Percentiles rank a stretch among this genome's conserved stretches.
phyloP scores from a whole-genome alignment of 2,329 filamentous ascomycete genomes.

The Leptosphaerulina australis region DNA sequence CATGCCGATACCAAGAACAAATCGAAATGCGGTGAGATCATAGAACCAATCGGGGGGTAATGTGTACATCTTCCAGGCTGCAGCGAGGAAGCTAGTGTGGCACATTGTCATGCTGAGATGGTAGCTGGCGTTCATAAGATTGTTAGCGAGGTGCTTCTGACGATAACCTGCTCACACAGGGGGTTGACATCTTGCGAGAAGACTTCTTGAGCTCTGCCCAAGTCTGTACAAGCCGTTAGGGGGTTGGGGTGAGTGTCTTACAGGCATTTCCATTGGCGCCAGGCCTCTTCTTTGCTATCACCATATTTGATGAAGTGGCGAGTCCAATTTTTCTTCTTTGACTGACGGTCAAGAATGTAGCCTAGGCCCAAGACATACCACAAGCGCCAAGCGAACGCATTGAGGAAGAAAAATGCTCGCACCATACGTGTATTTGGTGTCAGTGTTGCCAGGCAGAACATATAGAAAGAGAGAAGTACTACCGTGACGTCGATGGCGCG shows the following conservation, averaged over 20 bases:
- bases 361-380: constrained; percentile 94
- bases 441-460: constrained; percentile 72
- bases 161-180: background rate
- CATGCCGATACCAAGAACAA: constrained; percentile 80
- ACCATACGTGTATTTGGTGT: constrained; percentile 78
- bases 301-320: constrained; percentile 97
- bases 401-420: constrained; percentile 78
- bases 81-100: constrained; percentile 85
- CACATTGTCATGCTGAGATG: constrained; percentile 91
- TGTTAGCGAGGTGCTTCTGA: background rate
- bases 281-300: constrained; percentile 87
- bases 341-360: constrained; percentile 82
- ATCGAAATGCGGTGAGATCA: constrained; percentile 82
- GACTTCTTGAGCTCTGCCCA: too few species aligned
- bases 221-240: too few species aligned
- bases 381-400: constrained; percentile 81
- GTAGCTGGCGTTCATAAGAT: constrained; percentile 56
- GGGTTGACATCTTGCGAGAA: background rate
- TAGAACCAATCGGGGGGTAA: constrained; percentile 86
- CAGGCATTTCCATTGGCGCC: constrained; percentile 96
- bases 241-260: background rate
- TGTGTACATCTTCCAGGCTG: constrained; percentile 95
- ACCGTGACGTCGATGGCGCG: constrained; percentile 84
- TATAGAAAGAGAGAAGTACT: constrained; percentile 75
- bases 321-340: constrained; percentile 91